Base-by-base conservation (phyloP, 139 green algal species). In the Pleodorina starrii region DNA sequence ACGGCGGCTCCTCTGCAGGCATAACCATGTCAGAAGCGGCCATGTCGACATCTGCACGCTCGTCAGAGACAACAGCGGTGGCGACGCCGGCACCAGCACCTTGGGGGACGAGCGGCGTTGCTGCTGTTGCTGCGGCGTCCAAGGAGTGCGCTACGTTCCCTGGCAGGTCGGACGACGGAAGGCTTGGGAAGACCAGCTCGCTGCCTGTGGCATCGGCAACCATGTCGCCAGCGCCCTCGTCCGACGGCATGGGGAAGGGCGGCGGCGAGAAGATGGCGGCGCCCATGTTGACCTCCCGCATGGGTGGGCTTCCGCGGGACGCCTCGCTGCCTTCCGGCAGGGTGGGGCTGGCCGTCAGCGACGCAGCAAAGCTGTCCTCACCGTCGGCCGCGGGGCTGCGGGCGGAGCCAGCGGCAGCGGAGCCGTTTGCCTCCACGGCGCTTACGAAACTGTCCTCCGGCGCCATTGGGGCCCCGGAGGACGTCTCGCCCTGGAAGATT, bases 151-250 rank as follows among this genome's bases (percentile, higher is more conserved):
- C 32, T 23, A 6, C 19, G 35, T 19, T 16, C 11, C 63, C 63
- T 40, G n/a, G 2, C 11, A 16, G 63, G 32, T 73, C 63, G 11
- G 63, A 50, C 17, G 69, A 46, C 40, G 43, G 17, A 11, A 87
- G 63, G 81, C 60, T 78, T 40, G 81, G 81, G 40, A 87, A 87
- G 17, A 87, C 81, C n/a, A 87, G 81, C 60, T 87, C 81, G 9
- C 11, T 5, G 0, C 25, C 54, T 12, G 73, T 27, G 4, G 5
- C 51, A 7, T 38, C 78, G 5, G 38, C 9, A 7, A 54, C 78
- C 12, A 23, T 19, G 17, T 85, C 78, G 36, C 38, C 72, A 59
- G 42, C 11, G n/a, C 48, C 48, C 25, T 32, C 5, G 14, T 68
- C 48, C 14, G 72, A 36, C 35, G 72, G 27, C 46, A 21, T 40